Percentiles rank a stretch among this genome's conserved stretches.
These are phyloP conservation scores for Linnemannia exigua DNA, from an alignment of 192 early-diverging fungal genomes.

Conservation along the genomic window DNA sequence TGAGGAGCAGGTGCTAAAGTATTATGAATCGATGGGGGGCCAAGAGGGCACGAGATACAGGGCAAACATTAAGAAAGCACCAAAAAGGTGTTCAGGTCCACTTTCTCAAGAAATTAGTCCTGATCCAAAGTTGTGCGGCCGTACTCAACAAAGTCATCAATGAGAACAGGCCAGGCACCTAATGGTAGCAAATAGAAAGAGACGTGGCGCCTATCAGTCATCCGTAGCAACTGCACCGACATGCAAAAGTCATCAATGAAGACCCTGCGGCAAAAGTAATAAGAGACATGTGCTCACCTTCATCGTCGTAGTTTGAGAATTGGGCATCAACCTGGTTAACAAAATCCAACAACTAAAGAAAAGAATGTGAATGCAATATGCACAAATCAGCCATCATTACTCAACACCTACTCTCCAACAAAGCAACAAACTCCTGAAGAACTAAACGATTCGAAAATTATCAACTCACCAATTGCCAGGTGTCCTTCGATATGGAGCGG, in stretches of 20 bases:
- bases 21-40: too few species aligned
- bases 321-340: slow-evolving; percentile 70
- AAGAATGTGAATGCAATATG: not conserved
- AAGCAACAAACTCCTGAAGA: not conserved
- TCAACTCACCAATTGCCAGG: slow-evolving; percentile 80
- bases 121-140: slow-evolving; percentile 54
- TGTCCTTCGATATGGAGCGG: slow-evolving; percentile 86
- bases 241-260: not conserved
- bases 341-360: slow-evolving; percentile 80
- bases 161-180: slow-evolving; percentile 89
- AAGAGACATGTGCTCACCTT: slow-evolving; percentile 56
- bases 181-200: not conserved
- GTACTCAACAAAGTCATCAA: slow-evolving; percentile 74
- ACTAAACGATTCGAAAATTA: not conserved
- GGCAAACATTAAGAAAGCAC: not conserved
- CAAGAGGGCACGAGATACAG: not conserved
- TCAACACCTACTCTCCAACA: not conserved
- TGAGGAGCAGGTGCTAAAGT: too few species aligned
- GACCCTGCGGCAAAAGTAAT: not conserved
- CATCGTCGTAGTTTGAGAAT: slow-evolving; percentile 79
- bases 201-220: too few species aligned
- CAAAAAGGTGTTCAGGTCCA: not conserved
- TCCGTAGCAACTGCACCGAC: not conserved
- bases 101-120: slow-evolving; percentile 20
- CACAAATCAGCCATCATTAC: not conserved